phyloP scores from a whole-genome alignment of 176 grass and related monocot genomes.

The Oryza glumipatula region DNA sequence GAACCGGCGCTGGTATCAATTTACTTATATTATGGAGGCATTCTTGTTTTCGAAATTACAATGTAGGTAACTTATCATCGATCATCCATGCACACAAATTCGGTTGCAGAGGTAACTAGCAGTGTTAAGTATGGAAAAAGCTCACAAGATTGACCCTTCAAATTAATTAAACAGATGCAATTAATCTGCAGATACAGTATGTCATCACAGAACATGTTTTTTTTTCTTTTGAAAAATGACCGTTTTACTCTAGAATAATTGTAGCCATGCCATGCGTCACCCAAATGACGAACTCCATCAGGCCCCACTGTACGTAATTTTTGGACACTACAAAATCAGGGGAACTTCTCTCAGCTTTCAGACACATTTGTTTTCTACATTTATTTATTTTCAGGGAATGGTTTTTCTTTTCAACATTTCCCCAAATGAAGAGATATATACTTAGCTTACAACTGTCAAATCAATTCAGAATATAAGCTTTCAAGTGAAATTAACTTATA shows the following conservation, averaged over 20 bases:
- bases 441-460: conserved; percentile 1
- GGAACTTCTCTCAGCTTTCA: background rate
- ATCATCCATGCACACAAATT: background rate
- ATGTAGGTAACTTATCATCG: background rate
- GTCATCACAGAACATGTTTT: background rate
- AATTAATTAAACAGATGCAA: background rate
- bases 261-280: too few species aligned
- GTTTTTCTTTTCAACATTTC: background rate
- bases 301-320: too few species aligned
- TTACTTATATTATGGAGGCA: background rate
- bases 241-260: too few species aligned
- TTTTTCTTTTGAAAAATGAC: background rate
- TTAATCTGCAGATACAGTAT: background rate
- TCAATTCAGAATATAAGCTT: background rate
- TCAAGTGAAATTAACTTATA: background rate
- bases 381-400: too few species aligned
- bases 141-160: background rate
- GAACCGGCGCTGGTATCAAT: background rate
- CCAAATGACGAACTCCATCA: too few species aligned
- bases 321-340: too few species aligned
- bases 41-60: background rate
- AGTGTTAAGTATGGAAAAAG: too few species aligned
- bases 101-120: too few species aligned
- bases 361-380: background rate
- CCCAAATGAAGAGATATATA: background rate